Base-by-base conservation (phyloP, 169 alveolate genomes). In the Plasmodium reichenowi region DNA sequence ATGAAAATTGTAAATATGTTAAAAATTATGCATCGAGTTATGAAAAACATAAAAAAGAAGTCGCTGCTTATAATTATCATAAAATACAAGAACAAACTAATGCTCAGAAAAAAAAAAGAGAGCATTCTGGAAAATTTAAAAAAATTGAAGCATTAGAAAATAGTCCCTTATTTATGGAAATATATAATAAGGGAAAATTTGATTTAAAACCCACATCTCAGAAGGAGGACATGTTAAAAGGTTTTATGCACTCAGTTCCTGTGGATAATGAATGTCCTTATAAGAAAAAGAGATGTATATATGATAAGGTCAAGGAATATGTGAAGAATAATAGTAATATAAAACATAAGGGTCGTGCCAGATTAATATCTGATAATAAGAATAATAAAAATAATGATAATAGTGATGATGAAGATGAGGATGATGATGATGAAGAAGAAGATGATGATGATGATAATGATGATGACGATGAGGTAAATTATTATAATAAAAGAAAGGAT, bases 1-100 rank as follows among this genome's bases (percentile, higher is more conserved):
- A 89, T 50, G 97, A 95, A 59, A 96, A 94, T 74, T 95, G 97
- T 45, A 88, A 87, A 58, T 93, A 89, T 72, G 96, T 95, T n/a
- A 74, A 87, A 63, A 87, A 74, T 58, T 74, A 87, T 59, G 29
- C 83, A 7, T 3, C 88, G 0, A 66, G 62, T 47, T 87, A 38
- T 66, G 92, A 92, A 32, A 58, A 94, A 86, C 83, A 89, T 62
- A 78, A 88, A 72, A 70, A 80, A 45, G 74, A 90, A 63, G 83
- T 72, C 5, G 85, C 90, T 54, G 80, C 83, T 2, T 64, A 87
- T 56, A 66, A 64, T 7, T 74, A 71, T 47, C 83, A 74, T 32
- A 72, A 71, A 74, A 54, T 74, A 47, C 88, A 76, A 67, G 85
- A 74, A 56, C 93, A 72, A 62, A 75, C 73, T 68, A 71, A 73